phyloP scores from a whole-genome alignment of 331 rosid genomes.

The Quercus tomentella region DNA sequence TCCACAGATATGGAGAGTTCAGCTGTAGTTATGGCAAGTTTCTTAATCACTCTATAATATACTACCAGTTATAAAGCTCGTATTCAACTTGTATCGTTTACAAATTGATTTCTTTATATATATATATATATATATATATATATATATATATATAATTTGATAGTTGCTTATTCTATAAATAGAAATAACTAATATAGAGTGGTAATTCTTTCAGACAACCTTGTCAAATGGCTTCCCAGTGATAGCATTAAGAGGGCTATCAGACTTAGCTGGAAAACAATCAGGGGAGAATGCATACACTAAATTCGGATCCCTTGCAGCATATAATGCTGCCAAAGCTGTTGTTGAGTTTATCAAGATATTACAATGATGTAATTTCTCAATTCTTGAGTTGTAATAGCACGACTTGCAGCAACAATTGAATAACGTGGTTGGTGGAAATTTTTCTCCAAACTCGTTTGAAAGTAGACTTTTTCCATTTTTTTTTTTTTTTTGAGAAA shows the following conservation, averaged over 20 bases:
- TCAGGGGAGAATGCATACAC: constrained; percentile 25
- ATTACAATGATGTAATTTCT: neutral
- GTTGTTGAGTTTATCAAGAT: constrained; percentile 28
- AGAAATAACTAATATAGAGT: neutral
- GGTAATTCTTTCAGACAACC: constrained; percentile 32
- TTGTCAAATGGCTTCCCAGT: constrained; percentile 43
- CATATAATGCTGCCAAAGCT: constrained; percentile 32
- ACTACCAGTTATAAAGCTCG: too few species aligned
- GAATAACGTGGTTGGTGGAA: too few species aligned
- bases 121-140: too few species aligned
- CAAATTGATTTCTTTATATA: too few species aligned
- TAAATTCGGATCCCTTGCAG: constrained; percentile 41
- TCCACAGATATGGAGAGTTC: constrained; percentile 45
- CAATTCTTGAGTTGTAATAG: neutral
- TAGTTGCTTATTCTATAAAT: neutral
- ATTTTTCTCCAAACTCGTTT: too few species aligned
- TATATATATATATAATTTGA: too few species aligned
- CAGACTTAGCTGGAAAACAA: constrained; percentile 47
- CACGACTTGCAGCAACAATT: too few species aligned
- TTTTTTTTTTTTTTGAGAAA: too few species aligned
- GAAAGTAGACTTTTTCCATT: too few species aligned
- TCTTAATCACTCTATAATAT: neutral
- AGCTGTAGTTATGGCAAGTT: constrained; percentile 41
- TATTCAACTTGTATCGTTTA: too few species aligned
- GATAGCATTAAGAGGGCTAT: constrained; percentile 41